Percentiles rank a stretch among this genome's conserved stretches.
Conservation (phyloP, 306 rosid genomes). For the Vigna trinervia region DNA sequence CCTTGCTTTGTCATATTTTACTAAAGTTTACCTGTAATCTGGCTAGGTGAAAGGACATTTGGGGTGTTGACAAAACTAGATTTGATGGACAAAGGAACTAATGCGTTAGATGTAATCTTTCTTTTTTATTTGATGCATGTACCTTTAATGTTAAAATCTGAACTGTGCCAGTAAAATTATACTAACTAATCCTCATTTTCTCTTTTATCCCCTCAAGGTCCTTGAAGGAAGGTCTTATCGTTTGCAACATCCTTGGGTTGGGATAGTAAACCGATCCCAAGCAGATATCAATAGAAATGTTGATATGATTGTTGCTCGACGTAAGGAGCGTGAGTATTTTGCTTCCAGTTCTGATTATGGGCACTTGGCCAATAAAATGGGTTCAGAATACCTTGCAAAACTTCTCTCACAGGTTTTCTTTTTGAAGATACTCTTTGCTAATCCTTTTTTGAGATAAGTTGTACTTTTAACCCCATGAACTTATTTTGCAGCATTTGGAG, state of each 20-base stretch:
- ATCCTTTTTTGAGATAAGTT: constrained; percentile 19
- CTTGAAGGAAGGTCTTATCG: constrained; percentile 94
- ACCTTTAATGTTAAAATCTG: constrained; percentile 31
- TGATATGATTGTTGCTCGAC: constrained; percentile 89
- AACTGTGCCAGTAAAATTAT: constrained; percentile 21
- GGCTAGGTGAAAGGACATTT: constrained; percentile 83
- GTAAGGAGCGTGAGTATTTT: constrained; percentile 91
- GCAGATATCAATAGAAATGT: constrained; percentile 92
- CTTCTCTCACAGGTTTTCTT: constrained; percentile 84
- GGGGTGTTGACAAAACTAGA: constrained; percentile 95
- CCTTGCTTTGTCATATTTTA: constrained; percentile 22
- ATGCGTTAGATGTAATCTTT: constrained; percentile 76
- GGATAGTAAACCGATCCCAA: constrained; percentile 95
- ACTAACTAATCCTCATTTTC: constrained; percentile 23
- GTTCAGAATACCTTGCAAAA: constrained; percentile 97
- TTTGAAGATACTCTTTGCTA: constrained; percentile 5
- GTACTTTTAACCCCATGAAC: constrained; percentile 42
- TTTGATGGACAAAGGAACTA: constrained; percentile 98
- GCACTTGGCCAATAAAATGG: constrained; percentile 89
- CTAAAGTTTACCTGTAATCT: constrained; percentile 39
- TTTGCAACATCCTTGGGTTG: constrained; percentile 95
- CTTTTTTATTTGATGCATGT: constrained; percentile 19
- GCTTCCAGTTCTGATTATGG: constrained; percentile 93
- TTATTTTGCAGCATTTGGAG: constrained; percentile 81
- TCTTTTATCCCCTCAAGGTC: constrained; percentile 59